These are phyloP conservation scores for Fusarium sp. DNA, from an alignment of 2,329 filamentous ascomycete species.

Conservation along the genomic window DNA sequence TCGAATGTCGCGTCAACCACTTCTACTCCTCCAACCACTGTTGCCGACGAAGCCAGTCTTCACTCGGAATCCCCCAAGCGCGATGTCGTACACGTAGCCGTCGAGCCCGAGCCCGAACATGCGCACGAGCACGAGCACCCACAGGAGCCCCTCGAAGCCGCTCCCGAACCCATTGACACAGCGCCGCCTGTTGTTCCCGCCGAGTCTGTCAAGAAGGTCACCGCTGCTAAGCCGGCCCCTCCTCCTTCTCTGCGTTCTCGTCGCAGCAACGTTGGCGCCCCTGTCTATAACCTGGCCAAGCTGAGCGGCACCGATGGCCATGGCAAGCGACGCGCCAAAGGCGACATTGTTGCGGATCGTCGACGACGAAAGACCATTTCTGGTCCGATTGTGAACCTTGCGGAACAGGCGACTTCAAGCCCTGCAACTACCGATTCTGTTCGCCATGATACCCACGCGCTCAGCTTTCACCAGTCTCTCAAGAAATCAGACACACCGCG, in stretches of 20 bases:
- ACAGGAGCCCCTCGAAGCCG: slow-evolving; percentile 42
- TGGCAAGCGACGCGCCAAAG: slow-evolving; percentile 66
- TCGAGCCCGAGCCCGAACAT: slow-evolving; percentile 35
- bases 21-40: slow-evolving; percentile 75
- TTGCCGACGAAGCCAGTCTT: slow-evolving; percentile 72
- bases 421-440: slow-evolving; percentile 35
- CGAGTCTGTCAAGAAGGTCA: slow-evolving; percentile 24
- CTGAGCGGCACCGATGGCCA: slow-evolving; percentile 72
- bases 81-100: slow-evolving; percentile 51
- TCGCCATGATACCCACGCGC: slow-evolving; percentile 59
- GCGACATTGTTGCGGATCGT: slow-evolving; percentile 59
- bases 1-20: slow-evolving; percentile 67
- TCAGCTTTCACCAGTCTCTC: slow-evolving; percentile 59
- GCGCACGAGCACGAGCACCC: background rate
- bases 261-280: slow-evolving; percentile 66
- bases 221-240: slow-evolving; percentile 16
- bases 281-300: slow-evolving; percentile 75
- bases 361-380: slow-evolving; percentile 62
- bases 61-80: slow-evolving; percentile 58
- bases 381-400: slow-evolving; percentile 47
- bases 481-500: slow-evolving; percentile 52
- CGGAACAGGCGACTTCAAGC: slow-evolving; percentile 19
- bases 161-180: slow-evolving; percentile 15
- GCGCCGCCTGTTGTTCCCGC: slow-evolving; percentile 6
- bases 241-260: slow-evolving; percentile 54